Evolutionary conservation across 2,329 filamentous ascomycete species (phyloP).

Genomic region (Paradendryphiella salina): DNA sequence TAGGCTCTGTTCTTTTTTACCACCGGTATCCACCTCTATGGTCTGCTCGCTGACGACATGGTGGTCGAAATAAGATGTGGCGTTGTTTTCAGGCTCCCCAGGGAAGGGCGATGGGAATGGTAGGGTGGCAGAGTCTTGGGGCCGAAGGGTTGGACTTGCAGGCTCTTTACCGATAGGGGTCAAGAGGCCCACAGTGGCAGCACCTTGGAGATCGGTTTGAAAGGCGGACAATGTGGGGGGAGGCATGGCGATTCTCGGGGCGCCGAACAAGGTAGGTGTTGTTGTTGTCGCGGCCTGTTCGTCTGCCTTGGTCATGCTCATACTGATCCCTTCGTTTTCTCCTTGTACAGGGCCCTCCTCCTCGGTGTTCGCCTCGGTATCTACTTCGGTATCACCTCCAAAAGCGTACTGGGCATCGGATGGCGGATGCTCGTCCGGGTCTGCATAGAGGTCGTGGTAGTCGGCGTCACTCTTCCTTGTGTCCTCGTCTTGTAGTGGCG

Average conservation of each 20-base stretch:
- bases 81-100: conserved; percentile 28
- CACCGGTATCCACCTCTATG: not conserved
- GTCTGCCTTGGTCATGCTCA: conserved; percentile 12
- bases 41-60: conserved; percentile 8
- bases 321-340: conserved; percentile 8
- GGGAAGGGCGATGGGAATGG: conserved; percentile 48
- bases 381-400: conserved; percentile 37
- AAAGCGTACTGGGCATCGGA: conserved; percentile 60
- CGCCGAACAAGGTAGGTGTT: conserved; percentile 1
- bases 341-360: conserved; percentile 17
- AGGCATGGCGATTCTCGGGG: conserved; percentile 34
- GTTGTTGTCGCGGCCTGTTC: conserved; percentile 1
- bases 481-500: not conserved
- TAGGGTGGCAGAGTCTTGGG: conserved; percentile 42
- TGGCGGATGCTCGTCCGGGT: conserved; percentile 49
- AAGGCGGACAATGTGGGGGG: conserved; percentile 36
- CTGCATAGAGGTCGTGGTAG: conserved; percentile 33
- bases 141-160: conserved; percentile 40
- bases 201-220: conserved; percentile 24
- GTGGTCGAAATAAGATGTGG: conserved; percentile 37
- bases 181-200: conserved; percentile 20
- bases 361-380: conserved; percentile 29
- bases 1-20: conserved; percentile 12
- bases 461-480: conserved; percentile 16
- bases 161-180: conserved; percentile 42